Evolutionary conservation across 2,329 filamentous ascomycete genomes (phyloP).

Genomic region (Zarea fungicola): DNA sequence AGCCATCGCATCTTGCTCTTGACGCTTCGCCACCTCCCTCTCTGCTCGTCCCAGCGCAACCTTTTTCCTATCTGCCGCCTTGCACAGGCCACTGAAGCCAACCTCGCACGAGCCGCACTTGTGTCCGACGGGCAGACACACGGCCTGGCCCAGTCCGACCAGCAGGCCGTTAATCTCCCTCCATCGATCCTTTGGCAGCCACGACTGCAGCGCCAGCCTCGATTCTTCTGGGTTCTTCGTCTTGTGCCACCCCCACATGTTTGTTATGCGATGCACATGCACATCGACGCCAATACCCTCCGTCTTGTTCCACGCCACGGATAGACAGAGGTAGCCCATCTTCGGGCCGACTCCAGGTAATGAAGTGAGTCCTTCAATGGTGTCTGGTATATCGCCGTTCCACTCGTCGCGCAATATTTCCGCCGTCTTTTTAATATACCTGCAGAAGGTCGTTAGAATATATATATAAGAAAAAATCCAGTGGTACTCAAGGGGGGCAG

Average conservation of each 20-base stretch:
- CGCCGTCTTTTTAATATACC: constrained; percentile 68
- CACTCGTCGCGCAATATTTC: constrained; percentile 66
- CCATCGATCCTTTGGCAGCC: constrained; percentile 82
- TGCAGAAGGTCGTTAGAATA: constrained; percentile 16
- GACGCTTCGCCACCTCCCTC: constrained; percentile 16
- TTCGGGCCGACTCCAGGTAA: constrained; percentile 89
- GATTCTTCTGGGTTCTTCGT: constrained; percentile 81
- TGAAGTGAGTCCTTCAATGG: constrained; percentile 66
- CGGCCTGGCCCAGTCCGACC: constrained; percentile 81
- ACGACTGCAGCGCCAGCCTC: constrained; percentile 66
- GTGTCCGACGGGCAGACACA: constrained; percentile 74
- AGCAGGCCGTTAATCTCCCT: constrained; percentile 87
- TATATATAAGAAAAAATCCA: not conserved
- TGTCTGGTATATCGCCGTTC: constrained; percentile 72
- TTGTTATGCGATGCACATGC: constrained; percentile 91
- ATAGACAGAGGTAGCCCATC: constrained; percentile 88
- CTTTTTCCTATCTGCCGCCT: constrained; percentile 61
- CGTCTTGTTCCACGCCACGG: constrained; percentile 58
- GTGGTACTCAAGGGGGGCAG: too few relatives aligned
- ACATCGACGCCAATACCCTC: constrained; percentile 89
- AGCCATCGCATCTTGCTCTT: constrained; percentile 20
- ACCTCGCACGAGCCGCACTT: constrained; percentile 84
- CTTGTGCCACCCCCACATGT: constrained; percentile 87
- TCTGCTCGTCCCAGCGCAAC: constrained; percentile 31
- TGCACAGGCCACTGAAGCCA: constrained; percentile 70